phyloP scores from a whole-genome alignment of 257 asterid species.

The Solanum acaule region DNA sequence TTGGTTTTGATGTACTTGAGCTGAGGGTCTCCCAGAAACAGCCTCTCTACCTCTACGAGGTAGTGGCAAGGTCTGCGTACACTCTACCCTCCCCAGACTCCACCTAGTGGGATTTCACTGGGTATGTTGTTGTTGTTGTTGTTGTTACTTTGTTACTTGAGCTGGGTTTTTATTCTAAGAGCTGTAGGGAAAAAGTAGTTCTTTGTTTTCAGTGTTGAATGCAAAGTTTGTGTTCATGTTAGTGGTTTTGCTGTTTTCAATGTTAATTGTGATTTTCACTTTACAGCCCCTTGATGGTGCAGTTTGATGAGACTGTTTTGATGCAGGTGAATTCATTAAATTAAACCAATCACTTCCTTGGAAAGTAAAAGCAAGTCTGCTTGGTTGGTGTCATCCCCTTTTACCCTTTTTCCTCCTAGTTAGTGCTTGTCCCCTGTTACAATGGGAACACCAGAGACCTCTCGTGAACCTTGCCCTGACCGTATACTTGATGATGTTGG shows the following conservation, averaged over 20 bases:
- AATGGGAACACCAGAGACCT: conserved; percentile 25
- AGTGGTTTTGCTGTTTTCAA: not conserved
- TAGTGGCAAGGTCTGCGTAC: too few relatives aligned
- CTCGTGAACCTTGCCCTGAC: conserved; percentile 29
- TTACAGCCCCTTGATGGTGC: not conserved
- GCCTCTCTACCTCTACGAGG: too few relatives aligned
- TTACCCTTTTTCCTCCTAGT: not conserved
- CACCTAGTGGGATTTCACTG: too few relatives aligned
- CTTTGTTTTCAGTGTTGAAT: not conserved
- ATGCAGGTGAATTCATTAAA: not conserved
- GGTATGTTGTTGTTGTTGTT: too few relatives aligned
- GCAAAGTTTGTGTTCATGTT: not conserved
- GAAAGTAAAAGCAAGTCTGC: not conserved
- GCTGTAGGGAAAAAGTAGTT: not conserved
- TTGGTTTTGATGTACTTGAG: too few relatives aligned
- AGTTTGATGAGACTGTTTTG: not conserved
- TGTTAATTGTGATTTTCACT: not conserved
- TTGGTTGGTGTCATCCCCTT: not conserved
- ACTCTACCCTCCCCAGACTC: too few relatives aligned
- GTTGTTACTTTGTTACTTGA: not conserved
- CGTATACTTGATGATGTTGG: conserved; percentile 31
- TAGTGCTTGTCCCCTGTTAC: not conserved
- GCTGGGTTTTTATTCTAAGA: not conserved
- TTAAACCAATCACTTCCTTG: not conserved
- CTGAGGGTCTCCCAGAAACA: too few relatives aligned